Base-by-base conservation (phyloP, 768 basidiomycete genomes). In the Phanerodontia chrysosporium region DNA sequence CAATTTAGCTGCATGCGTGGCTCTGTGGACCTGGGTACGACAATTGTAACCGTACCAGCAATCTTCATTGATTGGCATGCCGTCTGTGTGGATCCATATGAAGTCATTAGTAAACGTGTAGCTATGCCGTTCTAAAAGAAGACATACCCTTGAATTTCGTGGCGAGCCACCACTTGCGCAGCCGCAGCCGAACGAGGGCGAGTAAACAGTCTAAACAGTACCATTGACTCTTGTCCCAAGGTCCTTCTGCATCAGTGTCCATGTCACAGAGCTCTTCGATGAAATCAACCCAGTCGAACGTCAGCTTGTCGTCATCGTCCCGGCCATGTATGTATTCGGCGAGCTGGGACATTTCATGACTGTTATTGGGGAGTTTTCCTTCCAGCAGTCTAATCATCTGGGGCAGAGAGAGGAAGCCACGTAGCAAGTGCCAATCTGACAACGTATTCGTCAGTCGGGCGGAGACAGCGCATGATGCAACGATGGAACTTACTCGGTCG, bases 21-120 rank as follows among this genome's bases (percentile, higher is more conserved):
- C 12, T 21, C 61, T 68, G 58, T 73, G 72, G 0, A 59, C 56
- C 64, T 71, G 70, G 12, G 73, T 75, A 44, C 73, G 69, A 49
- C 73, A 75, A 49, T 70, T 68, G 51, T 71, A 73, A 9, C 73
- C 73, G 51, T 75, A 75, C 73, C 73, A 75, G 59, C 73, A 75
- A 58, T 75, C 69, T 14, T 70, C 69, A 21, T 60, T 45, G 4
- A 62, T 21, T 12, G 51, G 55, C 18, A 45, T 45, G 10, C 66
- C 66, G 13, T 27, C 70, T 72, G 32, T 4, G n/a, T 28, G 25
- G 21, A 30, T 45, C 5, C 13, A 6, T 6, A 48, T 28, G 46
- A 24, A 32, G 53, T 39, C 24, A 45, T n/a, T 27, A 21, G 22
- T 2, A 29, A 21, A 18, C 10, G 18, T 12, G 8, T 18, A 18